A percentile compares a stretch with the other conserved stretches of the same genome.
phyloP scores from a whole-genome alignment of 768 basidiomycete species.

The Pleurotus giganteus region DNA sequence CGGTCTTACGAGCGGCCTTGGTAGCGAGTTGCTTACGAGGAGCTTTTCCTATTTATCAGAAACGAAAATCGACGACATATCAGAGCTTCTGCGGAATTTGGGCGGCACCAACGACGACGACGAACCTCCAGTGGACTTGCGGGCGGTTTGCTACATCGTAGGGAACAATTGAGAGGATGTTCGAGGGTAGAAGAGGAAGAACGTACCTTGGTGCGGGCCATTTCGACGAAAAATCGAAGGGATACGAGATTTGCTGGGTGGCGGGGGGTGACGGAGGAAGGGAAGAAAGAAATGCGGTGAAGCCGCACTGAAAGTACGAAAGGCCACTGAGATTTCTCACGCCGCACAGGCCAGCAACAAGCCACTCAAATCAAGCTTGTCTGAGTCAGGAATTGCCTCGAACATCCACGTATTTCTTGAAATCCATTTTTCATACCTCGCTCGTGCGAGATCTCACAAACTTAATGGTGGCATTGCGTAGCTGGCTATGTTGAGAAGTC shows the following conservation, averaged over 20 bases:
- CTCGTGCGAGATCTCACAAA: conserved; percentile 12
- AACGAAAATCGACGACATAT: conserved; percentile 20
- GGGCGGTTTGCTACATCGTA: conserved; percentile 85
- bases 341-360: conserved; percentile 25
- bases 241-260: conserved; percentile 22
- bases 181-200: conserved; percentile 11
- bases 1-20: conserved; percentile 93
- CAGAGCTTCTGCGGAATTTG: conserved; percentile 14
- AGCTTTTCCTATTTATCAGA: conserved; percentile 64
- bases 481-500: neutral
- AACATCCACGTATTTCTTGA: conserved; percentile 41
- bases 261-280: conserved; percentile 36
- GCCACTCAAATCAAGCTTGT: conserved; percentile 50
- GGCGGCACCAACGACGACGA: conserved; percentile 22
- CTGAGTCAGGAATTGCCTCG: conserved; percentile 47
- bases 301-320: conserved; percentile 34
- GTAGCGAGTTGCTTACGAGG: conserved; percentile 94
- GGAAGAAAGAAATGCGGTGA: conserved; percentile 30
- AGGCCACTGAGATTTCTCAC: conserved; percentile 37
- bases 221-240: conserved; percentile 29
- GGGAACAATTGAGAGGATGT: conserved; percentile 27
- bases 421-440: conserved; percentile 24
- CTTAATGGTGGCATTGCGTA: conserved; percentile 16
- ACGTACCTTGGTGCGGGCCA: conserved; percentile 88
- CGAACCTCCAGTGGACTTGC: conserved; percentile 97